Evolutionary conservation across 2,329 filamentous ascomycete species (phyloP), one percentile per base, ranked within the genome.

Genomic region (Helotiales sp.): DNA sequence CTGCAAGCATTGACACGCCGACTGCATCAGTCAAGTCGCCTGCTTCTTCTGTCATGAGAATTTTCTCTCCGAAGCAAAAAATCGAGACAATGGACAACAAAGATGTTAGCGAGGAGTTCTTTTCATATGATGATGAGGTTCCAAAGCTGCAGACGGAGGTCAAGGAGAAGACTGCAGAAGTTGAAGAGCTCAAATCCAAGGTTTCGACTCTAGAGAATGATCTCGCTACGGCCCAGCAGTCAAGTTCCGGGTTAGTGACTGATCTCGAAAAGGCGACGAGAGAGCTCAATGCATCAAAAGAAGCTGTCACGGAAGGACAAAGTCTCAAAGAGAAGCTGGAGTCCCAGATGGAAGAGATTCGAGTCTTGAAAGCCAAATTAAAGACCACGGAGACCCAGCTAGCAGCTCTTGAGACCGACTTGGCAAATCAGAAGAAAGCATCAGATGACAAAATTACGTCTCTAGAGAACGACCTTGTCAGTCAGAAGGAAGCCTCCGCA

Each of bases 41-140:
- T 0, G 80, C 83, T 17, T 78, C 81, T 7, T 82, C 82, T 0
- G 83, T 84, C 28, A 74, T 85, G 2, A 79, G 82, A 40, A 79
- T 85, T 71, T 84, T 85, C 70, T 85, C 84, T 2, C 81, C 82
- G 3, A 83, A 79, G 69, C 80, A 83, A 40, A 82, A 82, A 67
- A 70, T 79, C 5, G 72, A 77, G 32, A 71, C 79, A 55, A 71
- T 76, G 7, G 76, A 78, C 7, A 78, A 80, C 4, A 76, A 77
- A 47, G 81, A 79, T 49, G 71, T 74, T 0, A 76, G 74, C 28
- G 91, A 94, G 70, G 92, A 97, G 58, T 91, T 97, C 79, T 97
- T 97, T 80, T 97, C 93, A 0, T 96, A 93, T 73, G 94, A 98
- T 66, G 90, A 91, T 60, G 95, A 98, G 79, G 84, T 96, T 15